These are phyloP conservation scores for Spirogloea muscicola DNA, from an alignment of 139 green algal genomes.

Conservation along the genomic window DNA sequence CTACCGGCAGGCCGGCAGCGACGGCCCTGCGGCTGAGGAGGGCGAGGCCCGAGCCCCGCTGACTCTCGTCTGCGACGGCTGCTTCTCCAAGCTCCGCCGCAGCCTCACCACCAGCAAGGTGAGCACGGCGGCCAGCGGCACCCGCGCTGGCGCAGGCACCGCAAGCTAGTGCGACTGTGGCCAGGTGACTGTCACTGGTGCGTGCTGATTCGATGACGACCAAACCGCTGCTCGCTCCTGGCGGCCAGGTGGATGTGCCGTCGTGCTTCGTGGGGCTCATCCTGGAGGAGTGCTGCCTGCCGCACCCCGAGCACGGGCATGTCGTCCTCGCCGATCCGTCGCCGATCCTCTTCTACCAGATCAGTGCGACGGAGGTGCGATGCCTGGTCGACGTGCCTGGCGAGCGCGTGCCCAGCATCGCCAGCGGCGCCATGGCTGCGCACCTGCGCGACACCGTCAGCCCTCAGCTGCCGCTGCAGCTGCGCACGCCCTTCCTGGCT, in stretches of 20 bases:
- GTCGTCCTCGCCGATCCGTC: slow-evolving; percentile 91
- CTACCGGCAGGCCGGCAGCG: slow-evolving; percentile 60
- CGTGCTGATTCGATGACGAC: too few relatives aligned
- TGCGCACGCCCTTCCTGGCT: slow-evolving; percentile 70
- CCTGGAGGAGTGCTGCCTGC: slow-evolving; percentile 67
- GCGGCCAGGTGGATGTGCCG: slow-evolving; percentile 62
- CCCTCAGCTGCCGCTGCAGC: slow-evolving; percentile 56
- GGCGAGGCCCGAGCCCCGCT: slow-evolving; percentile 61
- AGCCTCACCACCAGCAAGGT: slow-evolving; percentile 29
- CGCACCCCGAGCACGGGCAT: slow-evolving; percentile 84
- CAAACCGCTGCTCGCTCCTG: too few relatives aligned
- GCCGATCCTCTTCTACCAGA: slow-evolving; percentile 96
- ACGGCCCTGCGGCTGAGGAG: slow-evolving; percentile 3
- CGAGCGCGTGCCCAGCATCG: slow-evolving; percentile 59
- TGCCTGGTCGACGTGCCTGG: slow-evolving; percentile 91
- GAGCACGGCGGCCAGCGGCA: background rate
- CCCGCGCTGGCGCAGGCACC: too few relatives aligned
- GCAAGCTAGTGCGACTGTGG: too few relatives aligned
- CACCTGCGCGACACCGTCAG: slow-evolving; percentile 61
- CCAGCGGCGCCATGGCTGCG: slow-evolving; percentile 56
- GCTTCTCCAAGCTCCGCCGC: slow-evolving; percentile 88
- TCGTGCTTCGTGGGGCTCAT: slow-evolving; percentile 93
- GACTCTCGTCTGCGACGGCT: slow-evolving; percentile 94
- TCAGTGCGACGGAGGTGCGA: slow-evolving; percentile 71
- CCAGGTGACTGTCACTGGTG: too few relatives aligned